Percentiles rank a stretch among this genome's conserved stretches.
These are phyloP conservation scores for Medicago lupulina DNA, from an alignment of 306 rosid genomes.

Conservation along the genomic window DNA sequence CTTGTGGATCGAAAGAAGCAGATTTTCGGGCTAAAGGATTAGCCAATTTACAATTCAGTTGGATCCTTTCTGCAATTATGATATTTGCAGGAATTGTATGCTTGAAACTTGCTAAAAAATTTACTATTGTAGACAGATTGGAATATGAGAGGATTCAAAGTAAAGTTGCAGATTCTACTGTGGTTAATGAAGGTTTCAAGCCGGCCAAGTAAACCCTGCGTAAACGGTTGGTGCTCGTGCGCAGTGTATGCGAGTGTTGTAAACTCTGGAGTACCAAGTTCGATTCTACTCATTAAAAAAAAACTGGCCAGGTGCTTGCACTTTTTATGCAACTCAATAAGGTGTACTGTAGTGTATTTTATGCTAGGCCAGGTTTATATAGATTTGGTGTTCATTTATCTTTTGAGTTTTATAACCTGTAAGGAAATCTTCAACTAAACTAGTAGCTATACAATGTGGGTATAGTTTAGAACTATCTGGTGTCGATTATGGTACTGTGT, in stretches of 20 bases:
- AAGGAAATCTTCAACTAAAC: conserved; percentile 17
- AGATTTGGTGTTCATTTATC: conserved; percentile 32
- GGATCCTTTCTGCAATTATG: conserved; percentile 74
- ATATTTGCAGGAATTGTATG: conserved; percentile 60
- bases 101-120: conserved; percentile 61
- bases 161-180: conserved; percentile 54
- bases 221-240: not conserved
- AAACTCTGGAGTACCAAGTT: not conserved
- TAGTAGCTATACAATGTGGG: conserved; percentile 26
- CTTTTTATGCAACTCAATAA: conserved; percentile 40
- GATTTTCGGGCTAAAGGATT: conserved; percentile 77
- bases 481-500: conserved; percentile 9
- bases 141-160: conserved; percentile 79
- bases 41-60: conserved; percentile 91
- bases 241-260: not conserved
- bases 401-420: conserved; percentile 35
- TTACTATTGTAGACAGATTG: conserved; percentile 46
- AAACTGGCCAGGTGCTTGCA: conserved; percentile 8
- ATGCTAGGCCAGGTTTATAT: not conserved
- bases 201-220: conserved; percentile 41
- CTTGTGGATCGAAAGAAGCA: conserved; percentile 65
- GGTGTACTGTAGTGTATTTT: not conserved
- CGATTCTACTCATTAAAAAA: not conserved
- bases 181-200: conserved; percentile 55
- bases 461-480: conserved; percentile 25